A percentile compares a stretch with the other conserved stretches of the same genome.
phyloP scores from a whole-genome alignment of 2,329 filamentous ascomycete species.

The Escovopsis sp. region DNA sequence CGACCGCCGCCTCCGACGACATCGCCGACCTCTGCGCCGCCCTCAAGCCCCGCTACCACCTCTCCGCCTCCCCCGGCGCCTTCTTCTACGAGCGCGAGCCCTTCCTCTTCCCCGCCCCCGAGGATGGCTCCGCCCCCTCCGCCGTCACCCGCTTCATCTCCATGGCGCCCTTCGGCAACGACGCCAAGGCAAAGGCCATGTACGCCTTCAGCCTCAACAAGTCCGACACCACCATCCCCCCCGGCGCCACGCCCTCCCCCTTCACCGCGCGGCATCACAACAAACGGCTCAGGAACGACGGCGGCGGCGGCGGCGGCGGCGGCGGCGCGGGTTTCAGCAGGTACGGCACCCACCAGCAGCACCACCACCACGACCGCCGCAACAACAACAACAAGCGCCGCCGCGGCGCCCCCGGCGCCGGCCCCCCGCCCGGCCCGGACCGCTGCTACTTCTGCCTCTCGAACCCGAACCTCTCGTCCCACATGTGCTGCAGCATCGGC shows the following conservation, averaged over 20 bases:
- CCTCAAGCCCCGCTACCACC: conserved; percentile 85
- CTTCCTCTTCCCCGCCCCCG: conserved; percentile 53
- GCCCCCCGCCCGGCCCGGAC: conserved; percentile 54
- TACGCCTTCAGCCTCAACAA: conserved; percentile 65
- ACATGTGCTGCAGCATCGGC: conserved; percentile 83
- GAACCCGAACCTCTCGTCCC: conserved; percentile 67
- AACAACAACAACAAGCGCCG: conserved; percentile 31
- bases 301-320: conserved; percentile 6
- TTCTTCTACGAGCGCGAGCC: conserved; percentile 86
- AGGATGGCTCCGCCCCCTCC: conserved; percentile 27
- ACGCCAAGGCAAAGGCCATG: conserved; percentile 62
- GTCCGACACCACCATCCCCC: conserved; percentile 48
- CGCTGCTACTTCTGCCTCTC: conserved; percentile 94
- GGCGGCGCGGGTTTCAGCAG: conserved; percentile 27
- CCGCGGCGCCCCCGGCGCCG: conserved; percentile 34
- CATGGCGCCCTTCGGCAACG: conserved; percentile 63
- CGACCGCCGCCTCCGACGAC: conserved; percentile 42
- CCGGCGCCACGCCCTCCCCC: conserved; percentile 63
- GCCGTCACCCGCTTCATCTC: conserved; percentile 80
- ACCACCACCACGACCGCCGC: conserved; percentile 27
- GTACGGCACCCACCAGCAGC: conserved; percentile 31
- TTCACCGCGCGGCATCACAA: conserved; percentile 35
- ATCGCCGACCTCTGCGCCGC: conserved; percentile 65
- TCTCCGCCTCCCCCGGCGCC: conserved; percentile 49
- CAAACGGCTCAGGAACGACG: conserved; percentile 40